Percentiles rank a stretch among this genome's conserved stretches.
Evolutionary conservation across 257 asterid species (phyloP).

Genomic region (Solanum gracilifrons): DNA sequence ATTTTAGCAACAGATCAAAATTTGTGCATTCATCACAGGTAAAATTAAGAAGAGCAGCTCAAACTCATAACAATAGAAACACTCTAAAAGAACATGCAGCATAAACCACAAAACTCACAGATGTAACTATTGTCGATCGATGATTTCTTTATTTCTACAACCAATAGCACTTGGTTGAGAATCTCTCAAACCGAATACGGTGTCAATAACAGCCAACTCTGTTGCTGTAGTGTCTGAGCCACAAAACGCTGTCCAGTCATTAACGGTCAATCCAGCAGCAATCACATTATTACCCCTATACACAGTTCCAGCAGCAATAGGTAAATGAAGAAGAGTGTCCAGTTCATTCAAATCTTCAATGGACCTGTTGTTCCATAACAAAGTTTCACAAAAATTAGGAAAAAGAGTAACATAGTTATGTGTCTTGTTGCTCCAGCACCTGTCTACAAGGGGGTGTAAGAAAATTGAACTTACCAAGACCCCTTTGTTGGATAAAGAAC

Average conservation of each 20-base stretch:
- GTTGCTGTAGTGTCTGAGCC: constrained; percentile 93
- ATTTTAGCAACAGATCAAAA: not conserved
- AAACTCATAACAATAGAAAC: not conserved
- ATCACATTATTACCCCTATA: constrained; percentile 79
- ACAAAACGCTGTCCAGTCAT: constrained; percentile 86
- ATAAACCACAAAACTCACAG: constrained; percentile 10
- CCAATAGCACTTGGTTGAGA: constrained; percentile 69
- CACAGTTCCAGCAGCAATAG: constrained; percentile 70
- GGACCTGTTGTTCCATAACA: not conserved
- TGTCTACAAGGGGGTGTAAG: not conserved
- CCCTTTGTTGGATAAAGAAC: not conserved
- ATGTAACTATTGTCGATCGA: constrained; percentile 49
- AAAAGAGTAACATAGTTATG: not conserved
- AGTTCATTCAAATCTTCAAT: not conserved
- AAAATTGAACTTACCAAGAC: not conserved
- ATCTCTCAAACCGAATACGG: constrained; percentile 69
- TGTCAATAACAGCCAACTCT: constrained; percentile 67
- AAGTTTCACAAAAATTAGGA: not conserved
- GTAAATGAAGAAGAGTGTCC: constrained; percentile 57
- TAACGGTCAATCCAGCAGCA: constrained; percentile 62
- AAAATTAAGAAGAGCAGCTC: not conserved
- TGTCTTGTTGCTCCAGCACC: not conserved
- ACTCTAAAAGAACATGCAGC: not conserved
- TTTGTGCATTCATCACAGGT: not conserved
- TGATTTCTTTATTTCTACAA: constrained; percentile 66